phyloP scores from a whole-genome alignment of 202 grass and related monocot genomes.

The Dendrocalamus latiflorus region DNA sequence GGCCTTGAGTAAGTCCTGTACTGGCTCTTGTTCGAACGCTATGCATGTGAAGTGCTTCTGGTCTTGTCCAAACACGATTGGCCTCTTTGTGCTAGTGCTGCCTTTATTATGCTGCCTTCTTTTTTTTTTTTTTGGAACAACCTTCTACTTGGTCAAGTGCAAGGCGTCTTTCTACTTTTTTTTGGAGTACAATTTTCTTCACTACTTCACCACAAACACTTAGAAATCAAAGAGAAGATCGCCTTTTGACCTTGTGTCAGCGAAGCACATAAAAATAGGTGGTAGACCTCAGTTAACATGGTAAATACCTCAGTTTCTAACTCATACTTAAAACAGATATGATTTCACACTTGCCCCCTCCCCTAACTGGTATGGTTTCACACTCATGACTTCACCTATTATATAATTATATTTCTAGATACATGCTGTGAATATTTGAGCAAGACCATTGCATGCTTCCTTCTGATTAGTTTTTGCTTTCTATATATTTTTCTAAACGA shows the following conservation, averaged over 20 bases:
- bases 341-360: no score
- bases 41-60: conserved; percentile 1
- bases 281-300: no score
- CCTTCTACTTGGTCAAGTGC: not conserved
- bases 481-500: no score
- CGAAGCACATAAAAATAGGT: not conserved
- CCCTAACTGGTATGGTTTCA: no score
- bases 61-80: not conserved
- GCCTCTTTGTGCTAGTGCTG: not conserved
- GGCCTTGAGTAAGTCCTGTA: not conserved
- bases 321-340: no score
- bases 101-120: not conserved
- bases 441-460: no score
- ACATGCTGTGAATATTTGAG: no score
- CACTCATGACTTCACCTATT: no score
- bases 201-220: not conserved
- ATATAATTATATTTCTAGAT: no score
- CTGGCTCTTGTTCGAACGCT: not conserved
- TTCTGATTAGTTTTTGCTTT: no score
- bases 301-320: no score
- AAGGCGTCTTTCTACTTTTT: no score
- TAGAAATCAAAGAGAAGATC: not conserved
- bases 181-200: not conserved
- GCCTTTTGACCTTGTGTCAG: not conserved
- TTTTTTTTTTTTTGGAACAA: not conserved